Base-by-base conservation (phyloP, 345 rosid genomes). In the Arabidopsis suecica region DNA sequence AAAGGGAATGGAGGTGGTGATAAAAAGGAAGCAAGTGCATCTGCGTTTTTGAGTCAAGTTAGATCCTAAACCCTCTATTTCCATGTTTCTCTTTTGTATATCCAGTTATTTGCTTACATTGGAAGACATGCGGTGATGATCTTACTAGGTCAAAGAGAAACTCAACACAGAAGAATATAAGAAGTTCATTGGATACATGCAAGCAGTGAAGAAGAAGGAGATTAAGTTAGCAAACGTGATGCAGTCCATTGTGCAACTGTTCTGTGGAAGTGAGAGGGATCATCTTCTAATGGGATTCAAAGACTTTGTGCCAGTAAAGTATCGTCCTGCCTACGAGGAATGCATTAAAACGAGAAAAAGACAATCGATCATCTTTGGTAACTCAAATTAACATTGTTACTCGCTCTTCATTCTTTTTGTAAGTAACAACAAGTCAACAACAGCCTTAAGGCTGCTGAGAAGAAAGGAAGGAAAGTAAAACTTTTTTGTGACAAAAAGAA, bases 191-290 rank as follows among this genome's bases (percentile, higher is more conserved):
- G 96, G 90, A 49, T 85, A 83, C 71, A 84, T 95, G 90, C 91
- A 86, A 83, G 96, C 92, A 61, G 74, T 89, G 82, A 95, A 90
- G 84, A 90, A 93, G 40, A 89, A 90, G 75, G 90, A 86, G 69
- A 82, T 86, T 77, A 84, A 85, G 48, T 70, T 88, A 72, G 82
- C 82, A 62, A 69, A 65, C 51, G 88, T 92, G 77, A 76, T 90
- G 72, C 83, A 85, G 68, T 85, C 89, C 32, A 86, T 95, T 67
- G 89, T 85, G 60, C 79, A 73, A 76, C 78, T 95, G 49, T 90
- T 95, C 76, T 74, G 88, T 63, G 91, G 85, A 72, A 82, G 82
- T 33, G 96, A 89, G 61, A 80, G 90, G 82, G 79, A 65, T 72
- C 86, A 81, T 69, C 97, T 95, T 78, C 96, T 86, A 67, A 64